phyloP scores from a whole-genome alignment of 164 flowering plant genomes.

The Annona squamosa region DNA sequence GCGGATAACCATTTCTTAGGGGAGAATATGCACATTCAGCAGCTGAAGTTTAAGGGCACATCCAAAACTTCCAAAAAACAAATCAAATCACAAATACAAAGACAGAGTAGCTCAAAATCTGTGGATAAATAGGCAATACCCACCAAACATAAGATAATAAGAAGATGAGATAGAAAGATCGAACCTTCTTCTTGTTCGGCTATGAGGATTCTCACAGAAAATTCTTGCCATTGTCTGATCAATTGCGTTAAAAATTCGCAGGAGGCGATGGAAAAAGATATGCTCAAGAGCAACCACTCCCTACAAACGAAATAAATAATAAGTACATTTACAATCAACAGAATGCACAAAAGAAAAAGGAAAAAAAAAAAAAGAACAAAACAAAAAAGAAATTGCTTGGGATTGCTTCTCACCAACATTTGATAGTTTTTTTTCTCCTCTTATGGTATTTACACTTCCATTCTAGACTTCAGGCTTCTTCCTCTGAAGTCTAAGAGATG shows the following conservation, averaged over 20 bases:
- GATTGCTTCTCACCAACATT: slow-evolving; percentile 6
- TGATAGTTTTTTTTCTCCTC: background rate
- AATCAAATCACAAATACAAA: background rate
- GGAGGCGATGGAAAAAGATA: slow-evolving; percentile 14
- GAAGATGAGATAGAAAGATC: background rate
- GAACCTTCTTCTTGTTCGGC: slow-evolving; percentile 4
- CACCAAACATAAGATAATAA: background rate
- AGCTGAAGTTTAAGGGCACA: background rate
- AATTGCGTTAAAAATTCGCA: slow-evolving; percentile 10
- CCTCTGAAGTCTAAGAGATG: background rate
- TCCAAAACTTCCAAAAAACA: background rate
- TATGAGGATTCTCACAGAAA: slow-evolving; percentile 8
- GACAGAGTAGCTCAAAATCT: background rate
- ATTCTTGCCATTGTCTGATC: slow-evolving; percentile 13
- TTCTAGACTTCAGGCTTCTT: background rate
- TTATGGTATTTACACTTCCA: background rate
- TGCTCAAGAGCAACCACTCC: slow-evolving; percentile 13
- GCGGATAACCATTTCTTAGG: background rate
- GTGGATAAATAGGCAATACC: background rate
- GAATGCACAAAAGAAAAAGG: background rate
- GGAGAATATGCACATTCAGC: background rate
- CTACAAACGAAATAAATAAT: slow-evolving; percentile 7
- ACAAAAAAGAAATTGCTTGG: background rate
- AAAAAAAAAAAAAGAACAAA: background rate
- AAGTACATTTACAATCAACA: background rate